Evolutionary conservation across 2,329 filamentous ascomycete genomes (phyloP).

Genomic region (Fusarium tricinctum): DNA sequence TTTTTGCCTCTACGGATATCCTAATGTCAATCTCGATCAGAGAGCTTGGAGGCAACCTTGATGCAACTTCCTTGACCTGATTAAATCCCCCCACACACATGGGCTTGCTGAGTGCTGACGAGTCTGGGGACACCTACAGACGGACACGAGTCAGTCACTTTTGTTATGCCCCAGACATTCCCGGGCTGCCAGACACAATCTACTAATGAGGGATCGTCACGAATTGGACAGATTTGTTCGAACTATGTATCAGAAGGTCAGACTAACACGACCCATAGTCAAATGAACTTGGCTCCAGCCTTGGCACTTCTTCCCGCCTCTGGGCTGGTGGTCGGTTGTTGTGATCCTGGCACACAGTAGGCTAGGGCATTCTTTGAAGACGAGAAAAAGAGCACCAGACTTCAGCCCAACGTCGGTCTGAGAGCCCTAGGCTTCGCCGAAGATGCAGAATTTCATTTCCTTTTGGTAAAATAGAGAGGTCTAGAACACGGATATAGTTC

Average conservation of each 20-base stretch:
- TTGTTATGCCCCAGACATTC: constrained; percentile 20
- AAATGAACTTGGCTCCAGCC: constrained; percentile 2
- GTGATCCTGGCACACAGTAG: not conserved
- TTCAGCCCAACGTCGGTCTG: not conserved
- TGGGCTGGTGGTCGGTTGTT: not conserved
- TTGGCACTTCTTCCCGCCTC: not conserved
- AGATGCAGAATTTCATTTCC: not conserved
- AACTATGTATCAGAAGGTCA: not conserved
- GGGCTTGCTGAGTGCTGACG: constrained; percentile 5
- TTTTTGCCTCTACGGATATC: constrained; percentile 6
- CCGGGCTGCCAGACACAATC: constrained; percentile 6
- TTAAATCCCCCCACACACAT: constrained; percentile 8
- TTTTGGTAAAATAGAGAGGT: not conserved
- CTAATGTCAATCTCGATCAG: constrained; percentile 19
- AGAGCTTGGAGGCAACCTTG: constrained; percentile 10
- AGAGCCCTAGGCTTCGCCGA: not conserved
- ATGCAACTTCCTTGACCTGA: constrained; percentile 1
- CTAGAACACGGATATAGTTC: constrained; percentile 6
- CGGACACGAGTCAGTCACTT: constrained; percentile 19
- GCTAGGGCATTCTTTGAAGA: constrained; percentile 6
- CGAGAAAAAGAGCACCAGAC: not conserved
- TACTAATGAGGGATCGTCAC: not conserved
- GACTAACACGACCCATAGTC: not conserved
- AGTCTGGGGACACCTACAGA: constrained; percentile 13
- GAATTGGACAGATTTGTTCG: not conserved